Evolutionary conservation across 192 early-diverging fungal species (phyloP), one percentile per base, ranked within the genome.

Genomic region (Linnemannia hyalina): DNA sequence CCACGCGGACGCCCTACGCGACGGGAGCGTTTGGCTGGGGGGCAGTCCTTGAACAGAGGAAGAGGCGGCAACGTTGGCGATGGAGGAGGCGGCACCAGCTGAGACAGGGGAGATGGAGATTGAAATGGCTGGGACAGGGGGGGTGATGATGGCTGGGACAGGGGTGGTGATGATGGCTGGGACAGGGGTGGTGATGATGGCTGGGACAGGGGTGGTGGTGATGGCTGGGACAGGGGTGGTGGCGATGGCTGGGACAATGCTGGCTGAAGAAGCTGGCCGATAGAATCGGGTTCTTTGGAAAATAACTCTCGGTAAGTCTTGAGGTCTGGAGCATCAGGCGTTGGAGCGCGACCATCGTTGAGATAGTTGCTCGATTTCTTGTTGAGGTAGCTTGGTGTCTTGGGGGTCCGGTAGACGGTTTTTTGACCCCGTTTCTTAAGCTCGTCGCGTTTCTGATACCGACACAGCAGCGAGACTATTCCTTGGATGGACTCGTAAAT

Each of bases 291-390:
- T 22, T 52, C 49, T 15, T 22, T 52, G 49, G 49, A 15, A 52
- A 20, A 22, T 18, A 52, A 52, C 16, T 20, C 16, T 22, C 49
- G 11, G 49, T 52, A 52, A 15, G 13, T 22, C 20, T 52, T 52
- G 20, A 22, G 47, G 32, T 54, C 46, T 55, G 52, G 46, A 4
- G 47, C 47, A 23, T 54, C 60, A 16, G 74, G 57, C 8, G 38
- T 54, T 40, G 74, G 74, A 26, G 74, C 55, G 1, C 57, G 54
- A 7, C 74, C 74, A 41, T 76, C 74, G 55, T 76, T 76, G 57
- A 47, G 20, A 29, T 47, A 65, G 22, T 8, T n/a, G 7, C 22
- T 40, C 36, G 44, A 54, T 32, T 60, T 76, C 29, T 65, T 60
- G 20, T 76, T 76, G 38, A 13, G 41, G 23, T 76, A 74, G 29